A percentile compares a stretch with the other conserved stretches of the same genome.
Evolutionary conservation across 2,329 filamentous ascomycete species (phyloP).

Genomic region (Penicillium crustosum): DNA sequence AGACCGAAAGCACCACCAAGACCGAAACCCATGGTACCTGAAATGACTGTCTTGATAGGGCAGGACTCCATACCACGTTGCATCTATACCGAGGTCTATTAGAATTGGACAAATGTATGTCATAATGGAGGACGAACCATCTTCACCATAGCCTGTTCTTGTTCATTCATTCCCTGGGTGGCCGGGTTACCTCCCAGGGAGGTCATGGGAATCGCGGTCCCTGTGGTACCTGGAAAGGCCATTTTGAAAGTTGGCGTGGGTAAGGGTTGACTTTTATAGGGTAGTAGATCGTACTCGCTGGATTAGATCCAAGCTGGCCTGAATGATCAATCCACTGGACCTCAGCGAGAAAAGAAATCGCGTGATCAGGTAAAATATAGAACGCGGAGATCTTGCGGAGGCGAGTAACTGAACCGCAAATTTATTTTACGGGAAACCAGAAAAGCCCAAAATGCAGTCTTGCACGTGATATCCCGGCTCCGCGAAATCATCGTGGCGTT

Average conservation of each 20-base stretch:
- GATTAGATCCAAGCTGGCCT: background rate
- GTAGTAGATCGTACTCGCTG: background rate
- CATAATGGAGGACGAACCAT: constrained; percentile 33
- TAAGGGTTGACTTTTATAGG: background rate
- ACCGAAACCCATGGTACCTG: constrained; percentile 89
- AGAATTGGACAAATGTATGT: background rate
- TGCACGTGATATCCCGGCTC: constrained; percentile 23
- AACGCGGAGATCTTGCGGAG: constrained; percentile 34
- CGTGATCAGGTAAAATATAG: constrained; percentile 8
- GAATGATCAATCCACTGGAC: background rate
- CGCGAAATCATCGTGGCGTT: constrained; percentile 2
- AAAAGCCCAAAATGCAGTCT: constrained; percentile 13
- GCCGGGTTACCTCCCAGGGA: constrained; percentile 28
- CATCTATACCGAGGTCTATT: constrained; percentile 55
- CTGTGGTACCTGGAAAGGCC: constrained; percentile 40
- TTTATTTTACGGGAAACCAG: constrained; percentile 34
- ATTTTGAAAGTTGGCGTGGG: constrained; percentile 23
- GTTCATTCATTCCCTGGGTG: constrained; percentile 46
- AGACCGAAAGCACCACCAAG: constrained; percentile 92
- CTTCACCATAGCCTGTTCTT: constrained; percentile 51
- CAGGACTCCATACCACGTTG: constrained; percentile 88
- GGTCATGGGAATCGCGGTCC: constrained; percentile 34
- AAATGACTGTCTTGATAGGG: constrained; percentile 81
- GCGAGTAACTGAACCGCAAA: constrained; percentile 30
- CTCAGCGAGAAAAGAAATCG: background rate